Conservation (phyloP, 2,329 filamentous ascomycete genomes). For the Colletotrichum truncatum region DNA sequence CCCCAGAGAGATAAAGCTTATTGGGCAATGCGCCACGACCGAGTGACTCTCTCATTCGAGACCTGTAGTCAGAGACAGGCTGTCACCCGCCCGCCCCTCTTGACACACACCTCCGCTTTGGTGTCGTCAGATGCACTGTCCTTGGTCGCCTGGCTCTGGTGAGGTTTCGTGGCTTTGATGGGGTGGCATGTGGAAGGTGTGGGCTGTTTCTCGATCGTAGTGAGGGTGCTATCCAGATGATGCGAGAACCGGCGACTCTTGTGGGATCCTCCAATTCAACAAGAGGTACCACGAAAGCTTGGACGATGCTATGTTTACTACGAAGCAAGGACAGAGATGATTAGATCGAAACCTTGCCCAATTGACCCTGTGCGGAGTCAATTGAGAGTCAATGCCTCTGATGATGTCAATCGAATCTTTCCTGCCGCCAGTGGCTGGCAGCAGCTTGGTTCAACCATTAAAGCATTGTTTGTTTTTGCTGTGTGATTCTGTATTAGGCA, state of each 20-base stretch:
- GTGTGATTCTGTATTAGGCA: too few species aligned
- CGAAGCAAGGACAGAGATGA: too few species aligned
- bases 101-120: constrained; percentile 16
- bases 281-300: too few species aligned
- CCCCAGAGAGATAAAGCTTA: not conserved
- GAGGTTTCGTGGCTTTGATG: not conserved
- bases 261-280: too few species aligned
- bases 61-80: constrained; percentile 21
- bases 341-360: not conserved
- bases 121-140: constrained; percentile 16
- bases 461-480: too few species aligned
- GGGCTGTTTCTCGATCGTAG: not conserved
- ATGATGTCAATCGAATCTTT: not conserved
- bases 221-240: not conserved
- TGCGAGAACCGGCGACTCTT: too few species aligned
- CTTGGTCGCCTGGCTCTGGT: not conserved
- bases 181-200: not conserved
- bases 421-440: too few species aligned
- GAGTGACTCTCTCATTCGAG: constrained; percentile 17
- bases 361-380: not conserved
- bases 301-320: too few species aligned
- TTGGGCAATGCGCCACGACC: constrained; percentile 6
- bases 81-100: constrained; percentile 25
- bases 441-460: too few species aligned
- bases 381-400: not conserved